These are phyloP conservation scores for Capsicum rhomboideum DNA, from an alignment of 257 asterid genomes.

Conservation along the genomic window DNA sequence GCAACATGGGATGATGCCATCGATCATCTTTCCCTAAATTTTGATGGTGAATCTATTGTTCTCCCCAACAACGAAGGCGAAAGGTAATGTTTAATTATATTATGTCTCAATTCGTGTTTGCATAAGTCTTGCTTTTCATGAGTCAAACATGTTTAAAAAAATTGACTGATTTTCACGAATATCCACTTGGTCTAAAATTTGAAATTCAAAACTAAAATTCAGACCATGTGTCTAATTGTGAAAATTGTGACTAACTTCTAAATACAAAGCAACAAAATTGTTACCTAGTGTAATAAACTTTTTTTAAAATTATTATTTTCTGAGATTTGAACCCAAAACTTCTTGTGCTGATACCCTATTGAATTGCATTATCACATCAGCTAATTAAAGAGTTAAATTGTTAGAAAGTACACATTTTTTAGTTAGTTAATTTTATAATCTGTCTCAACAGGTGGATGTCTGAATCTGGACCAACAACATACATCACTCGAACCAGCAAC, in stretches of 20 bases:
- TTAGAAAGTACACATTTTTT: neutral
- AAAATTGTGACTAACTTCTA: neutral
- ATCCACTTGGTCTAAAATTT: too few relatives aligned
- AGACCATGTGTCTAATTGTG: neutral
- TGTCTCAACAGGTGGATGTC: constrained; percentile 22
- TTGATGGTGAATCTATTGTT: constrained; percentile 30
- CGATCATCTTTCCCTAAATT: constrained; percentile 37
- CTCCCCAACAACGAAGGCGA: constrained; percentile 23
- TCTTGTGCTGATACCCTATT: neutral
- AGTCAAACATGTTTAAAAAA: neutral
- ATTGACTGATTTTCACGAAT: neutral
- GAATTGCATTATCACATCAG: neutral
- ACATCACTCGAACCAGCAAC: constrained; percentile 23
- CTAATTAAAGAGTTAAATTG: neutral
- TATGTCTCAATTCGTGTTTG: neutral
- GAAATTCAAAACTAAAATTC: neutral
- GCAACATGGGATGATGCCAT: constrained; percentile 32
- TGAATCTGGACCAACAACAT: neutral
- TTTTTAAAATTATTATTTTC: neutral
- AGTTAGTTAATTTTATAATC: neutral
- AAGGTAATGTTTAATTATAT: neutral
- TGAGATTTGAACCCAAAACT: neutral
- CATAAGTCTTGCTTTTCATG: neutral
- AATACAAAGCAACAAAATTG: neutral
- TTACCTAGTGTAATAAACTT: neutral